Conservation (phyloP, 23 red algal genomes). For the Gracilaria vermiculophylla region DNA sequence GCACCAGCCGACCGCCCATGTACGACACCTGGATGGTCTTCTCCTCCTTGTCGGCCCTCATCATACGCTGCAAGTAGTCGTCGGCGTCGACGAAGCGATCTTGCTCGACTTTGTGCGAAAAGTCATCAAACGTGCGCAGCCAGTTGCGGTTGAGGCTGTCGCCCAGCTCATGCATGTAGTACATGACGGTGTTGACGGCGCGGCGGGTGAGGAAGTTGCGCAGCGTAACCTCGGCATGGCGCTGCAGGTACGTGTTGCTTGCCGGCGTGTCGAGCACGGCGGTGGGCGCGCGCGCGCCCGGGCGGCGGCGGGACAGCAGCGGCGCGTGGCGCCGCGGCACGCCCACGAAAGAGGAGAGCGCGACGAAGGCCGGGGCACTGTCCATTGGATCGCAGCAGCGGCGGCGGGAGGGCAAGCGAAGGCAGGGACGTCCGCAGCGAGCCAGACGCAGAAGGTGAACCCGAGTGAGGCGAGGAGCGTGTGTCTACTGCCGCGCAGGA, state of each 20-base stretch:
- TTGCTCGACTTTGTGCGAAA: conserved; percentile 4
- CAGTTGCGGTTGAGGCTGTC: conserved; percentile 26
- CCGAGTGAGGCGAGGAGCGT: no score
- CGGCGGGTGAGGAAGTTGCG: conserved; percentile 63
- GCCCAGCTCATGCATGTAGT: conserved; percentile 72
- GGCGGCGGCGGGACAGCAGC: neutral
- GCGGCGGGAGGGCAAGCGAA: neutral
- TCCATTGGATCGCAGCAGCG: neutral
- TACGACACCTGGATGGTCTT: conserved; percentile 16
- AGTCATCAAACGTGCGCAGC: conserved; percentile 39
- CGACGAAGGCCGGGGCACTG: neutral
- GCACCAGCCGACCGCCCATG: neutral
- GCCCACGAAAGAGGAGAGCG: neutral
- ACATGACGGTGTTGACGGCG: conserved; percentile 67
- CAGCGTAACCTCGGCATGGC: conserved; percentile 29
- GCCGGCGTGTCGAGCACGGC: conserved; percentile 61
- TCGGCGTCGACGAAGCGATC: conserved; percentile 51
- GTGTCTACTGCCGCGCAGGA: no score
- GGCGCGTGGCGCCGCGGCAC: no score
- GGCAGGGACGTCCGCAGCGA: no score
- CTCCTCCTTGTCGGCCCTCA: conserved; percentile 4
- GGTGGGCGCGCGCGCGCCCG: neutral
- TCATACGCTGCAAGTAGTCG: conserved; percentile 44
- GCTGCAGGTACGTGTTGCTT: conserved; percentile 55
- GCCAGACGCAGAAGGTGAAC: no score